Conservation (phyloP, 1,284 basidiomycete species). For the Cutaneotrichosporon spelunceum region DNA sequence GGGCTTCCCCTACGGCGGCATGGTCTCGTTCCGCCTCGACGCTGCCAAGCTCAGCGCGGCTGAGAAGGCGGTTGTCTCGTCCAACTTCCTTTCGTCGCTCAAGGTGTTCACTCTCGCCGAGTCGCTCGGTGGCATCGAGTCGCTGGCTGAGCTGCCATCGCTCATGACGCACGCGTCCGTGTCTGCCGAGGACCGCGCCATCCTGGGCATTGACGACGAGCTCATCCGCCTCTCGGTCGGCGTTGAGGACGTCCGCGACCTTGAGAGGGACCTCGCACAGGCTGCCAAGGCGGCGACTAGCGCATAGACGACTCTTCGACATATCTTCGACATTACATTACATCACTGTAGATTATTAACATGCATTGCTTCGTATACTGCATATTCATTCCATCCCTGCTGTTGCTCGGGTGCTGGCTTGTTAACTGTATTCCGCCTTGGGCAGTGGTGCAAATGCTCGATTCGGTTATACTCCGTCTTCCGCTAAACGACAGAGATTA, state of each 20-base stretch:
- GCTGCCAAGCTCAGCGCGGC: constrained; percentile 15
- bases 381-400: too few species aligned
- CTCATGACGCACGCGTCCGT: constrained; percentile 63
- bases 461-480: too few species aligned
- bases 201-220: constrained; percentile 75
- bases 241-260: constrained; percentile 80
- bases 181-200: constrained; percentile 51
- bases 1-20: constrained; percentile 71
- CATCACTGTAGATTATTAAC: constrained; percentile 4
- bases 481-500: too few species aligned
- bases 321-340: background rate
- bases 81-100: constrained; percentile 64
- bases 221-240: constrained; percentile 82
- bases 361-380: constrained; percentile 6
- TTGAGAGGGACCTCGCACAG: constrained; percentile 69
- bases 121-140: constrained; percentile 87
- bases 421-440: too few species aligned
- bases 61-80: constrained; percentile 53
- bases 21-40: constrained; percentile 58
- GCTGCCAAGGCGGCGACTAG: constrained; percentile 54
- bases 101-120: constrained; percentile 82
- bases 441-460: too few species aligned
- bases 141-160: constrained; percentile 76
- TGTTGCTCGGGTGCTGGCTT: too few species aligned
- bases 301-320: constrained; percentile 1